Evolutionary conservation across 169 alveolate species (phyloP).

Genomic region (Ichthyophthirius multifiliis): DNA sequence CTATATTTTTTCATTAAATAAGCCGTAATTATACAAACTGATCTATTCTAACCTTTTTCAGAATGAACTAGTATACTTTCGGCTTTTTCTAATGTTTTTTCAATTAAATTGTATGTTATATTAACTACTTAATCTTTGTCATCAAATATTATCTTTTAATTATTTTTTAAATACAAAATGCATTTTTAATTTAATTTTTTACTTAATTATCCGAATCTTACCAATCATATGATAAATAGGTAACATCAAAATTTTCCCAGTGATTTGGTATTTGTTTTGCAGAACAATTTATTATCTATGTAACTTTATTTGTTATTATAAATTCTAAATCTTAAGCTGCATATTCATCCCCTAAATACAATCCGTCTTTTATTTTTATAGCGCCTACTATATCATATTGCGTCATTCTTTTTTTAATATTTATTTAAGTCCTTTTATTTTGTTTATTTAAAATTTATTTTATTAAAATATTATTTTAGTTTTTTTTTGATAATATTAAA

Average conservation of each 20-base stretch:
- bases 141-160: constrained; percentile 73
- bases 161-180: too few species aligned
- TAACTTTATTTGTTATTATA: constrained; percentile 76
- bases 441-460: too few species aligned
- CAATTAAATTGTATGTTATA: constrained; percentile 61
- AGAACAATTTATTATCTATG: constrained; percentile 85
- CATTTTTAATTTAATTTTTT: too few species aligned
- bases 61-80: constrained; percentile 81
- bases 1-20: constrained; percentile 73
- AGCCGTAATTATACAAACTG: constrained; percentile 69
- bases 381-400: constrained; percentile 72
- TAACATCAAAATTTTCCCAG: constrained; percentile 89
- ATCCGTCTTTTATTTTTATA: constrained; percentile 84
- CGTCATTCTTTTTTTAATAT: too few species aligned
- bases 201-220: constrained; percentile 77
- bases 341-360: constrained; percentile 84
- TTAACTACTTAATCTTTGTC: constrained; percentile 54
- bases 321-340: constrained; percentile 81
- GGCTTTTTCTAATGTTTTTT: constrained; percentile 61
- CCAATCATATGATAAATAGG: constrained; percentile 78
- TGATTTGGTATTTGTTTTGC: constrained; percentile 85
- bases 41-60: constrained; percentile 72
- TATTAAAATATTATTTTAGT: too few species aligned
- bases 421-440: too few species aligned
- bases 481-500: too few species aligned